Evolutionary conservation across 2,329 filamentous ascomycete genomes (phyloP).

Genomic region (Penicillium italicum): DNA sequence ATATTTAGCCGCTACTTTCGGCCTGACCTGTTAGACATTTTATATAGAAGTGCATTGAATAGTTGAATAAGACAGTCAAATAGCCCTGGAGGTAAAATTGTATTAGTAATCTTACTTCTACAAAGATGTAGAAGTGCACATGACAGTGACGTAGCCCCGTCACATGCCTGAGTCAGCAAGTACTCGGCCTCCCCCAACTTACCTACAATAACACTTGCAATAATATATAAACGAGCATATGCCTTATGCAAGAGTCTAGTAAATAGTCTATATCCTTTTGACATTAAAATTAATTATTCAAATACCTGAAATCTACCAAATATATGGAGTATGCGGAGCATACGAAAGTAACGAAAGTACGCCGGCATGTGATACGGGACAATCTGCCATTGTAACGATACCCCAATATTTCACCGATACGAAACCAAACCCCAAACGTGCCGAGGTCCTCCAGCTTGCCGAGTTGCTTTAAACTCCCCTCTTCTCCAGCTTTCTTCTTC

Average conservation of each 20-base stretch:
- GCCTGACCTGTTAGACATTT: background rate
- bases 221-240: background rate
- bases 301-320: background rate
- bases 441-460: conserved; percentile 36
- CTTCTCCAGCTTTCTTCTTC: conserved; percentile 20
- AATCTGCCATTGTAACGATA: conserved; percentile 28
- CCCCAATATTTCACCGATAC: conserved; percentile 10
- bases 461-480: conserved; percentile 30
- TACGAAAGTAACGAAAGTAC: background rate
- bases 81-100: background rate
- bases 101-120: background rate
- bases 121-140: conserved; percentile 7
- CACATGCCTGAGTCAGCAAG: conserved; percentile 25
- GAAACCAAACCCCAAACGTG: conserved; percentile 22
- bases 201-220: too few relatives aligned
- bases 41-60: background rate
- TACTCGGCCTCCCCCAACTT: background rate
- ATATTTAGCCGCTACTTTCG: conserved; percentile 4
- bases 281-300: background rate
- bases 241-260: background rate
- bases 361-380: conserved; percentile 34
- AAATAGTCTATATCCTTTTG: conserved; percentile 10
- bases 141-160: conserved; percentile 23
- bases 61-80: background rate
- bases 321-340: background rate